Conservation (phyloP, 2,329 filamentous ascomycete genomes). For the Phaeophleospora eucalypticola region DNA sequence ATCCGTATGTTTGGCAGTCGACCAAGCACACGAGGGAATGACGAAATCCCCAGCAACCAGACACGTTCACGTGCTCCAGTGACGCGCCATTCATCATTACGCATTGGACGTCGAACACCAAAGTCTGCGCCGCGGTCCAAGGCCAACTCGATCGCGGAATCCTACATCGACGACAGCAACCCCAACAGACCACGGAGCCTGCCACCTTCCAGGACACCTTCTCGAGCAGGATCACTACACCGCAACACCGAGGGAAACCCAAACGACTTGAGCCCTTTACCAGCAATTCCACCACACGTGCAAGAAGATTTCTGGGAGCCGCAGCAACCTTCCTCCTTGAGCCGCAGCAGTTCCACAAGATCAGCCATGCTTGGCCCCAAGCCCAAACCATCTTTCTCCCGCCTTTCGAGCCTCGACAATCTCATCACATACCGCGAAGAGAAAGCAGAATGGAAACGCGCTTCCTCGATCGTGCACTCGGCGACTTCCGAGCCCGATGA, state of each 20-base stretch:
- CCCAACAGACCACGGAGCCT: conserved; percentile 16
- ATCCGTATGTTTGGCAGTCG: too few species aligned
- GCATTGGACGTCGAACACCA: conserved; percentile 13
- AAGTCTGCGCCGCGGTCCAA: conserved; percentile 5
- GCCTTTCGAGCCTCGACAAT: conserved; percentile 31
- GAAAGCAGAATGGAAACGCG: conserved; percentile 25
- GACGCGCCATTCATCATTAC: conserved; percentile 22
- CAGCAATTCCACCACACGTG: conserved; percentile 11
- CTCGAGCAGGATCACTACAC: conserved; percentile 9
- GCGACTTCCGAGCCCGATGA: conserved; percentile 9
- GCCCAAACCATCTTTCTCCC: conserved; percentile 23
- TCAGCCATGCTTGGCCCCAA: conserved; percentile 18
- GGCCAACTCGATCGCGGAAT: conserved; percentile 11
- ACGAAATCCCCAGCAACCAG: neutral
- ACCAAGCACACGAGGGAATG: neutral
- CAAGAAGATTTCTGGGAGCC: conserved; percentile 21
- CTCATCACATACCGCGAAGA: conserved; percentile 32
- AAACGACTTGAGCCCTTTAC: conserved; percentile 4
- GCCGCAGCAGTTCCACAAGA: conserved; percentile 17
- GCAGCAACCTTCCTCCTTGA: conserved; percentile 12
- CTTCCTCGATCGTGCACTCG: conserved; percentile 18
- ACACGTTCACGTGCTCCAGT: conserved; percentile 1
- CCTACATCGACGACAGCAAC: conserved; percentile 4
- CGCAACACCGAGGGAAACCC: conserved; percentile 1
- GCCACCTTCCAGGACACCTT: conserved; percentile 12